Evolutionary conservation across 257 asterid species (phyloP), one percentile per base, ranked within the genome.

Genomic region (Solanum bulbocastanum): DNA sequence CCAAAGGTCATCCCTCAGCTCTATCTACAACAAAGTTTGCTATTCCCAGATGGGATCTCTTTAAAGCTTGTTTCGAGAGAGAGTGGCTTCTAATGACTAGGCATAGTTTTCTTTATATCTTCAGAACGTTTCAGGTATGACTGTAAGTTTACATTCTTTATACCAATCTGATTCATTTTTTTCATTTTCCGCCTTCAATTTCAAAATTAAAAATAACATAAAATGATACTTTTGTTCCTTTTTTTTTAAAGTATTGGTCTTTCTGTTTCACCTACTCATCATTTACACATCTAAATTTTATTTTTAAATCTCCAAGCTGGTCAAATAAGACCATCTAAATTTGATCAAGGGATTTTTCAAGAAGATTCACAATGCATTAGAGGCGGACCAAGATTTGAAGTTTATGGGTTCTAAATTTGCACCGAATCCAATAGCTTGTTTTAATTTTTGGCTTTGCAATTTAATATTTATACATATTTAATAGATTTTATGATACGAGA

Each of bases 71-170:
- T 87, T 94, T 96, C 88, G 83, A 88, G 18, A 90, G 99, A 88
- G 99, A 96, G 91, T 68, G 93, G 86, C 96, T 96, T 93, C 95
- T 95, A 66, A 93, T 96, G 49, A 89, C 87, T 66, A 94, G 99
- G 87, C 95, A 95, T 89, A 89, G 94, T 27, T 94, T 92, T 90
- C 93, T 96, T 83, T 96, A 96, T 83, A 88, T 91, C 89, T 96
- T 95, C 88, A 93, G 95, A 90, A 96, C 98, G 71, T 93, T 87
- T 87, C 98, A 96, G 98, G 99, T 96, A 89, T 46, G 89, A 83
- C 84, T 88, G 36, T 56, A 86, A 44, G 88, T 49, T 71, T 35
- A 71, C 25, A 73, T 71, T 86, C 88, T 32, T 16, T 69, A 6
- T 82, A 44, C 66, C 20, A 46, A 72, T 74, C 37, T 71, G 8